Base-by-base conservation (phyloP, 129 eudicot genomes). In the Saposhnikovia divaricata region DNA sequence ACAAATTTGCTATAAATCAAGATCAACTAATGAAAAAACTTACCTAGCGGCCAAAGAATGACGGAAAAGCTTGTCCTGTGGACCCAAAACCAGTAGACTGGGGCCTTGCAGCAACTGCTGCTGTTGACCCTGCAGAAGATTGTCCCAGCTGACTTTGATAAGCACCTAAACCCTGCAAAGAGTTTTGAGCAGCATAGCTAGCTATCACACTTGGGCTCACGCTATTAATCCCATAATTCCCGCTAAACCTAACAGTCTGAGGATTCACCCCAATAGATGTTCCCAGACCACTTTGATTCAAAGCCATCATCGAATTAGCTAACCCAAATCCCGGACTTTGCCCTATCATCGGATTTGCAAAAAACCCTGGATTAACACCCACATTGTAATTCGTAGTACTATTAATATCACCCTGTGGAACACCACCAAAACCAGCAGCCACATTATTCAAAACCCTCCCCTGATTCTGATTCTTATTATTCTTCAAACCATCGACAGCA, bases 111-210 rank as follows among this genome's bases (percentile, higher is more conserved):
- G 86, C 72, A 27, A 66, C 79, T 42, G 86, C 39, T 66, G 88
- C 75, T 25, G 87, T 76, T 23, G 81, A 44, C 50, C 83, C 87
- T 45, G 43, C 87, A 70, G 88, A 79, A 76, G 90, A 82, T 40
- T 86, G 80, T 23, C 87, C 87, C 84, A 77, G 82, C 76, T 87
- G 88, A 80, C 73, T 45, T 69, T 84, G 90, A 82, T 87, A 87
- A 42, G 66, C 72, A 80, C 88, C 90, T 42, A 88, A 53, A 75
- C 95, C 90, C 23, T 85, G 81, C 81, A 86, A 83, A 82, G 89
- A 91, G 9, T 80, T 83, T 34, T 90, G 92, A 19, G 92, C 79
- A 61, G 91, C 92, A 85, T 88, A 91, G 71, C 77, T 88, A 1
- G 85, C 92, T 50, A 90, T 85, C 84, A 90, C 83, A 66, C 80